Evolutionary conservation across 2,329 filamentous ascomycete genomes (phyloP).

Genomic region (Apiospora pterosperma): DNA sequence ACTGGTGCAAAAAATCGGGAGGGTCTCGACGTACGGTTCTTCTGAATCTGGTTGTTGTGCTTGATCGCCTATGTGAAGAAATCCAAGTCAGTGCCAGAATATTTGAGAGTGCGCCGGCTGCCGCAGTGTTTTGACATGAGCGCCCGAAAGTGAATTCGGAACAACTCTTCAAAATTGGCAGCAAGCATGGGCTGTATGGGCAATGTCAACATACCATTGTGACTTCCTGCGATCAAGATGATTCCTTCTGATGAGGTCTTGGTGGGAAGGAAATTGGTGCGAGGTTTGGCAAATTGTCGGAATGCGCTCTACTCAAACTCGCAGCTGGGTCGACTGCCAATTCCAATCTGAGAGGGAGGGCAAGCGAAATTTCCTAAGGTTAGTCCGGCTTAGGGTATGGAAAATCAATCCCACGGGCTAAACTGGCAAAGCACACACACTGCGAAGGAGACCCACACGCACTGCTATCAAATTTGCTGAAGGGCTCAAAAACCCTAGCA

Average conservation of each 20-base stretch:
- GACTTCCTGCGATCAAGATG: conserved; percentile 48
- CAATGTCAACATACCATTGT: conserved; percentile 31
- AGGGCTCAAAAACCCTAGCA: conserved; percentile 43
- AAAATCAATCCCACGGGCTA: conserved; percentile 3
- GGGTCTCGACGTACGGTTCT: conserved; percentile 70
- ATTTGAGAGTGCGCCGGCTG: not conserved
- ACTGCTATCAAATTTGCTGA: conserved; percentile 28
- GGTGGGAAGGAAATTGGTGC: conserved; percentile 2
- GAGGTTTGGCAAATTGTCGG: not conserved
- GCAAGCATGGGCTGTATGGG: not conserved
- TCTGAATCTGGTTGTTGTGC: conserved; percentile 98
- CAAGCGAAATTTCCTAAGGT: conserved; percentile 2
- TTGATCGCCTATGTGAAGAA: conserved; percentile 76
- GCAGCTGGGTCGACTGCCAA: conserved; percentile 1
- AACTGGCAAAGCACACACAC: not conserved
- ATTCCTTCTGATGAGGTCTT: conserved; percentile 1
- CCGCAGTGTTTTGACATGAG: conserved; percentile 5
- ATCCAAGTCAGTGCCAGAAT: not conserved
- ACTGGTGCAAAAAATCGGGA: conserved; percentile 5
- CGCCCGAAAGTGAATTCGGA: conserved; percentile 3
- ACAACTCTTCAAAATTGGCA: not conserved
- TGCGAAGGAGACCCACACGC: not conserved
- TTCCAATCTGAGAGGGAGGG: conserved; percentile 1
- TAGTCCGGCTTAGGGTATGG: conserved; percentile 3
- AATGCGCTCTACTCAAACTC: conserved; percentile 2